phyloP scores from a whole-genome alignment of 2,329 filamentous ascomycete genomes.

The Xylaria multiplex region DNA sequence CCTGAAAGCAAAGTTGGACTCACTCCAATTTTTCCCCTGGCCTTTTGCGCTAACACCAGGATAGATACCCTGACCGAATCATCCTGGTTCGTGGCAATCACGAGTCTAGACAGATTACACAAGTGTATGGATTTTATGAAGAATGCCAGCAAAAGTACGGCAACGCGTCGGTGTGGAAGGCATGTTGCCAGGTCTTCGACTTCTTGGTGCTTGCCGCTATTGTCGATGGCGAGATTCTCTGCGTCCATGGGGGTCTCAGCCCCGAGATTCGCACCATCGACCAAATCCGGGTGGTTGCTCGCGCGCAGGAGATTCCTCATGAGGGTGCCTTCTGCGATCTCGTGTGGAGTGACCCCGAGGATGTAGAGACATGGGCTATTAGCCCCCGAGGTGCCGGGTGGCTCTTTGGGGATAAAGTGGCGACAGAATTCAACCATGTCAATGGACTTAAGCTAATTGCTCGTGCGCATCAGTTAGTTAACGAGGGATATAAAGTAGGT shows the following conservation, averaged over 20 bases:
- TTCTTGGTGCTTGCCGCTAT: slow-evolving; percentile 96
- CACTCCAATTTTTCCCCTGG: background rate
- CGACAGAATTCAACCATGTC: slow-evolving; percentile 96
- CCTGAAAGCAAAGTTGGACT: slow-evolving; percentile 75
- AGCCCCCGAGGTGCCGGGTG: slow-evolving; percentile 96
- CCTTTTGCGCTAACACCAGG: slow-evolving; percentile 41
- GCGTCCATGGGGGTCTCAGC: slow-evolving; percentile 91
- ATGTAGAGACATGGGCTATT: slow-evolving; percentile 95
- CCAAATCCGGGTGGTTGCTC: slow-evolving; percentile 98
- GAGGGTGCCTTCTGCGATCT: slow-evolving; percentile 98
- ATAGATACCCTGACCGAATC: slow-evolving; percentile 92
- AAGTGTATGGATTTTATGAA: slow-evolving; percentile 99
- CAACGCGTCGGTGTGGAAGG: slow-evolving; percentile 99
- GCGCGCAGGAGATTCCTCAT: slow-evolving; percentile 97
- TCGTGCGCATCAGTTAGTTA: slow-evolving; percentile 96
- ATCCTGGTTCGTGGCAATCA: slow-evolving; percentile 98
- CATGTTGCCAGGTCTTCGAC: slow-evolving; percentile 99
- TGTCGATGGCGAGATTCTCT: slow-evolving; percentile 98
- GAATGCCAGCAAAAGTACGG: slow-evolving; percentile 98
- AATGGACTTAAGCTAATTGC: slow-evolving; percentile 96
- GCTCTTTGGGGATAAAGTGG: slow-evolving; percentile 96
- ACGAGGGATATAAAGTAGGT: slow-evolving; percentile 93
- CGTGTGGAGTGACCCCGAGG: slow-evolving; percentile 98
- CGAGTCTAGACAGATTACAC: slow-evolving; percentile 96
- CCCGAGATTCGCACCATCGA: slow-evolving; percentile 97